Percentiles rank a stretch among this genome's conserved stretches.
Evolutionary conservation across 78 protist genomes (phyloP).

Genomic region (Dictyostelium brefeldianum): DNA sequence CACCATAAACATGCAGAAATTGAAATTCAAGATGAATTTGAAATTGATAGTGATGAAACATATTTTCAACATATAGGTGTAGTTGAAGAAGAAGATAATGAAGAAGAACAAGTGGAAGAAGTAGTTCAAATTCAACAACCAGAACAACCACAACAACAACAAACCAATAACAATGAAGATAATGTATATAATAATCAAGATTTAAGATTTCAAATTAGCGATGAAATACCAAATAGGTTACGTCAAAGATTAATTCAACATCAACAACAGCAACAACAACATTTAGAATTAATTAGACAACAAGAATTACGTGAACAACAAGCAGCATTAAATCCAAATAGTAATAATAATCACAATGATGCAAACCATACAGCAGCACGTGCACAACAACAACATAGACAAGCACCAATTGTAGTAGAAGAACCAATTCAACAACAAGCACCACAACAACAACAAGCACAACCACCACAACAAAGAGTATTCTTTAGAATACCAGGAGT

Average conservation of each 20-base stretch:
- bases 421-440: constrained; percentile 10
- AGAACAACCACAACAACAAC: not conserved
- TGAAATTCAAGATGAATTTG: constrained; percentile 33
- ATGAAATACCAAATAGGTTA: constrained; percentile 6
- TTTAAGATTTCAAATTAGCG: not conserved
- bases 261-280: constrained; percentile 23
- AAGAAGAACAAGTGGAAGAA: not conserved
- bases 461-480: constrained; percentile 19
- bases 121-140: not conserved
- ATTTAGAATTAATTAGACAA: not conserved
- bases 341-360: not conserved
- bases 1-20: constrained; percentile 34
- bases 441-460: constrained; percentile 22
- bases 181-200: constrained; percentile 2
- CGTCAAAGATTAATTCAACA: constrained; percentile 22
- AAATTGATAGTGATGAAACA: constrained; percentile 11
- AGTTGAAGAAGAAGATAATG: not conserved
- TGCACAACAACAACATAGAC: not conserved
- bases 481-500: constrained; percentile 64
- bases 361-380: not conserved
- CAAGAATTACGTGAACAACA: not conserved
- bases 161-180: not conserved
- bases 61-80: constrained; percentile 14
- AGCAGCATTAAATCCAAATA: not conserved
- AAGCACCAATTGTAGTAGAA: not conserved